Evolutionary conservation across 768 basidiomycete genomes (phyloP).

Genomic region (Cyclocybe aegerita): DNA sequence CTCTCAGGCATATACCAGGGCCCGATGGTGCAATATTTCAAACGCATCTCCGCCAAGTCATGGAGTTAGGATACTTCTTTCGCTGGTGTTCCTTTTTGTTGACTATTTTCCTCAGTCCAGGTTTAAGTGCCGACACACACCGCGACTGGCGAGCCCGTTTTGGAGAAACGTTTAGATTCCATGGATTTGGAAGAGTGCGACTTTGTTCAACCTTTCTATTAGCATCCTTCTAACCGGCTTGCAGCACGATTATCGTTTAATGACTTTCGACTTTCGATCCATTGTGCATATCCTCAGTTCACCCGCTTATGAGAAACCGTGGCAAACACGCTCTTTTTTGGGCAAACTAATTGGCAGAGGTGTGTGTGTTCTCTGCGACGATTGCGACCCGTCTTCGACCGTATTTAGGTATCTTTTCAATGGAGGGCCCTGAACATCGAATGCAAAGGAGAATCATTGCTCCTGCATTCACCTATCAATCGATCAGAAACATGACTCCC

Average conservation of each 20-base stretch:
- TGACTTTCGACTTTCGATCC: conserved; percentile 51
- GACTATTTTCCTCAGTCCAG: conserved; percentile 34
- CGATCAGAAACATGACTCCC: conserved; percentile 43
- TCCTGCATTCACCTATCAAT: conserved; percentile 48
- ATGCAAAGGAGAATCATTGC: conserved; percentile 46
- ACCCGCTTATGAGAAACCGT: conserved; percentile 52
- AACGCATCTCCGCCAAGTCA: conserved; percentile 43
- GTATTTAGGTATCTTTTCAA: conserved; percentile 45
- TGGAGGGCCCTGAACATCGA: conserved; percentile 51
- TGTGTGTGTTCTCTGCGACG: conserved; percentile 12
- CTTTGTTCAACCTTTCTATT: background rate
- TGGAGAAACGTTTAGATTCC: conserved; percentile 53
- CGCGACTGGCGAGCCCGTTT: conserved; percentile 41
- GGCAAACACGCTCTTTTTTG: conserved; percentile 52
- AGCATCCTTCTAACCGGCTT: background rate
- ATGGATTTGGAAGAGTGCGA: conserved; percentile 52
- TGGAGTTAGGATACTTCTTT: conserved; percentile 39
- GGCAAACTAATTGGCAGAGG: conserved; percentile 49
- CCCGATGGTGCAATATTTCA: conserved; percentile 40
- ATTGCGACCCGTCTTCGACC: background rate
- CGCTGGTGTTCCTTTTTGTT: background rate
- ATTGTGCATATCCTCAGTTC: conserved; percentile 49
- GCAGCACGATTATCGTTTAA: conserved; percentile 53
- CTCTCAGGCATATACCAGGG: conserved; percentile 47
- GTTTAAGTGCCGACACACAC: conserved; percentile 37